Base-by-base conservation (phyloP, 768 basidiomycete genomes). In the Suillus decipiens region DNA sequence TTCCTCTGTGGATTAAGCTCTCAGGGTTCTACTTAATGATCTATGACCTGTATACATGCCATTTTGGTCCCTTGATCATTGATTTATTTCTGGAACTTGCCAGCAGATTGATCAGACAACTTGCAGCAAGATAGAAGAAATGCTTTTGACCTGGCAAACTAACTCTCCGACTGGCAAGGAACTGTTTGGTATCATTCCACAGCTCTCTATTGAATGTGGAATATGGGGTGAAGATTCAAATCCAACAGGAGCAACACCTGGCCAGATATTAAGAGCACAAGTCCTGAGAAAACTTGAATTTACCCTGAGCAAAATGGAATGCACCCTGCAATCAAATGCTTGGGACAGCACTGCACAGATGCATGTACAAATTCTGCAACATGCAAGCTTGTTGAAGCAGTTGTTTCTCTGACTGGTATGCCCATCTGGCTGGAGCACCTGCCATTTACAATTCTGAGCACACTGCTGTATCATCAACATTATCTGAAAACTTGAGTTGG, bases 11-110 rank as follows among this genome's bases (percentile, higher is more conserved):
- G 81, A 89, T 92, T 83, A 96, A 97, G 78, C 81, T 99, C 9
- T 96, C 97, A 1, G 84, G 91, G 0, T 95, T 98, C 70, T 99
- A 99, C 73, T 85, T 99, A 99, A 99, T 79, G 88, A n/a, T 96
- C 39, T 96, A 88, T 67, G 87, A 93, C 33, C 96, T 96, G 24
- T 99, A 98, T 77, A 92, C 93, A 34, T 86, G 87, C 64, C 85
- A 89, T 65, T 95, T 99, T 70, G 83, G 90, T 12, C 82, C 87
- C 11, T 85, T 95, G 72, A 90, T 96, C 65, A 89, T 90, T 62
- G 84, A 87, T 24, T 78, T 96, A 19, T 99, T 95, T 78, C 80
- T 97, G 67, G 87, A 66, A 89, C 95, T 34, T 98, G 98, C 77
- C 82, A 85, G 53, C 83, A 87, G 69, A 96, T 97, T 67, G 95